Percentiles rank a stretch among this genome's conserved stretches.
Evolutionary conservation across 306 rosid species (phyloP).

Genomic region (Argentina anserina): DNA sequence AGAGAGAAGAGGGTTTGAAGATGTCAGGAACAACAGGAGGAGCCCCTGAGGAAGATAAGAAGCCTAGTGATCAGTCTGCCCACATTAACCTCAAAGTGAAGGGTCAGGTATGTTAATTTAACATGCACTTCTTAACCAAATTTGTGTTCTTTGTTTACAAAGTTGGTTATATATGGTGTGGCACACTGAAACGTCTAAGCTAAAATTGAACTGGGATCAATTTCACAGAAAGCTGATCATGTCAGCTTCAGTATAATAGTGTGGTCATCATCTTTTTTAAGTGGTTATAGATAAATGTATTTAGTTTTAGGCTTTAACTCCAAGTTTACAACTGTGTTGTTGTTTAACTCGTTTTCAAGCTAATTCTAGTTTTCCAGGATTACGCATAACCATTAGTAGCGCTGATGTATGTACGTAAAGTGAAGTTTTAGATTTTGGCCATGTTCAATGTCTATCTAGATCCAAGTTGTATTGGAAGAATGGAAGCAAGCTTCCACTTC

Average conservation of each 20-base stretch:
- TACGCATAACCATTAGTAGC: neutral
- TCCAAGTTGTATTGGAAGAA: neutral
- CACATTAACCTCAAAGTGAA: conserved; percentile 87
- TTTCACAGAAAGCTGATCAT: neutral
- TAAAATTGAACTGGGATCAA: neutral
- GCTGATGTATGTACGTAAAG: no score
- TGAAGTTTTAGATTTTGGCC: neutral
- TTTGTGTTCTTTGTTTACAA: neutral
- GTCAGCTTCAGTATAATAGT: neutral
- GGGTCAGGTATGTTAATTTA: conserved; percentile 52
- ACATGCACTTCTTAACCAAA: neutral
- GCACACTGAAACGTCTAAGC: neutral
- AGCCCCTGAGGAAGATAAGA: conserved; percentile 53
- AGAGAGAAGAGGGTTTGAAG: conserved; percentile 11
- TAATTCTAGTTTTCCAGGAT: neutral
- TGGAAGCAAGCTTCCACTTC: neutral
- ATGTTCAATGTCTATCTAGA: neutral
- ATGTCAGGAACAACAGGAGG: conserved; percentile 57
- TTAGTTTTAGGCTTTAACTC: no score
- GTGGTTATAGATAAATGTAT: no score
- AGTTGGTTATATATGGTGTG: neutral
- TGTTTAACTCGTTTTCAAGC: neutral
- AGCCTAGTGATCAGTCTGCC: conserved; percentile 57
- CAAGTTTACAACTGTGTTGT: no score
- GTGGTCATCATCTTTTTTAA: no score